Evolutionary conservation across 1,284 basidiomycete genomes (phyloP).

Genomic region (Inonotus hispidus): DNA sequence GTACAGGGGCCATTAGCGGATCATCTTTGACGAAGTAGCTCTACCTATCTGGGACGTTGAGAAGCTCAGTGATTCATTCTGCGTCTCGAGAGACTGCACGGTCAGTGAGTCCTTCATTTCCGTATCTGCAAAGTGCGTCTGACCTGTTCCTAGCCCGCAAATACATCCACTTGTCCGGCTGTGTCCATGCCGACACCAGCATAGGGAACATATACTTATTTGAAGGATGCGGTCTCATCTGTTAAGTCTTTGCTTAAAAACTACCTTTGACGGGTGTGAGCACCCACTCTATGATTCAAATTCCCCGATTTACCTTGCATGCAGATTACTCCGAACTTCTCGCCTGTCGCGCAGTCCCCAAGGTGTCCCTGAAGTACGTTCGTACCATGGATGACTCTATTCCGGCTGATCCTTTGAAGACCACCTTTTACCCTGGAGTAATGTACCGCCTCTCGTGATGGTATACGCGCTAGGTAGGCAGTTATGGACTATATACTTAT

Average conservation of each 20-base stretch:
- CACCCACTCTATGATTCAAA: too few species aligned
- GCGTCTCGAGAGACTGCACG: neutral
- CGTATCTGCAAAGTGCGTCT: neutral
- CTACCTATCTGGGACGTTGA: neutral
- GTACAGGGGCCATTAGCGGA: neutral
- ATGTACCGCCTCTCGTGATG: constrained; percentile 23
- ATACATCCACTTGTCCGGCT: neutral
- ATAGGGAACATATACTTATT: neutral
- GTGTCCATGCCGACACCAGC: neutral
- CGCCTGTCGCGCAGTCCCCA: constrained; percentile 23
- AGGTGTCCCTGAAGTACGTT: constrained; percentile 23
- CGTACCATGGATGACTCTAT: neutral
- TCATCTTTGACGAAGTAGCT: neutral
- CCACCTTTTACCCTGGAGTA: constrained; percentile 22
- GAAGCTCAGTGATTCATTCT: neutral
- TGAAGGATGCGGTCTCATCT: constrained; percentile 1
- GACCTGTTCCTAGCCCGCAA: neutral
- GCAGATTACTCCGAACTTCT: constrained; percentile 23
- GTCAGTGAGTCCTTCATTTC: neutral
- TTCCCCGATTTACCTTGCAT: too few species aligned
- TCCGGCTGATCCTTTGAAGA: neutral
- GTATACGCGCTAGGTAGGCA: constrained; percentile 22
- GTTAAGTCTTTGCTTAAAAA: too few species aligned
- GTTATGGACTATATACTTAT: neutral
- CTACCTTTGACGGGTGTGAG: too few species aligned